These are phyloP conservation scores for Colletotrichum chrysophilum DNA, from an alignment of 2,329 filamentous ascomycete species.

Conservation along the genomic window DNA sequence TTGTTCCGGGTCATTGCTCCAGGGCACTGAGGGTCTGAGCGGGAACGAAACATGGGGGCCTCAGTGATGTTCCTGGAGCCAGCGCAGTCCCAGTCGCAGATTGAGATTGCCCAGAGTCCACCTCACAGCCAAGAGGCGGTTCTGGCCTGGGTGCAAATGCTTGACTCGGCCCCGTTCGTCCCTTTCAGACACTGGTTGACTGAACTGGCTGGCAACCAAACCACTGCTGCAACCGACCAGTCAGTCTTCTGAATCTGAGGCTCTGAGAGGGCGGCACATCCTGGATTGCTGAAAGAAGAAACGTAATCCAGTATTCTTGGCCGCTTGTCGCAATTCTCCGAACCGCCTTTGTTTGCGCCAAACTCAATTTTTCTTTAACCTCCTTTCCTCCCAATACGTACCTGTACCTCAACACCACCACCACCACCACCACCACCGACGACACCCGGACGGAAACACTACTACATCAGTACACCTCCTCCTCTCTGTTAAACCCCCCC, in stretches of 20 bases:
- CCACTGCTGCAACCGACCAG: conserved; percentile 1
- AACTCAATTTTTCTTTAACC: conserved; percentile 9
- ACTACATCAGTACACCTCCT: neutral
- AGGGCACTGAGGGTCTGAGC: neutral
- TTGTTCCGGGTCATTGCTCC: conserved; percentile 8
- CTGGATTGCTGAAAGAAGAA: neutral
- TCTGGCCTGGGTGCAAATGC: neutral
- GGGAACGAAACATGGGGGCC: conserved; percentile 6
- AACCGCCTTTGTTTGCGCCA: neutral
- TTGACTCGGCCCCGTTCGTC: conserved; percentile 5
- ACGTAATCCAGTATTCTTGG: neutral
- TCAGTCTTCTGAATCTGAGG: neutral
- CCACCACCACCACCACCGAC: neutral
- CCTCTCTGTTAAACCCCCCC: neutral
- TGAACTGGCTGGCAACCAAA: neutral
- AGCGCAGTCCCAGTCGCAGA: neutral
- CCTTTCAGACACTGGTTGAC: neutral
- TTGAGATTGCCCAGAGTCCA: neutral
- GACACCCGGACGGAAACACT: neutral
- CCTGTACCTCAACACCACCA: neutral
- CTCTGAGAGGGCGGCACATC: neutral
- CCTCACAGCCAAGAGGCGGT: neutral
- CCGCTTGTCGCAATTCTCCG: neutral
- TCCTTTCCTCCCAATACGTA: neutral
- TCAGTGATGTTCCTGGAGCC: neutral